Conservation (phyloP, 208 protist species). For the Trypanosoma lewisi region DNA sequence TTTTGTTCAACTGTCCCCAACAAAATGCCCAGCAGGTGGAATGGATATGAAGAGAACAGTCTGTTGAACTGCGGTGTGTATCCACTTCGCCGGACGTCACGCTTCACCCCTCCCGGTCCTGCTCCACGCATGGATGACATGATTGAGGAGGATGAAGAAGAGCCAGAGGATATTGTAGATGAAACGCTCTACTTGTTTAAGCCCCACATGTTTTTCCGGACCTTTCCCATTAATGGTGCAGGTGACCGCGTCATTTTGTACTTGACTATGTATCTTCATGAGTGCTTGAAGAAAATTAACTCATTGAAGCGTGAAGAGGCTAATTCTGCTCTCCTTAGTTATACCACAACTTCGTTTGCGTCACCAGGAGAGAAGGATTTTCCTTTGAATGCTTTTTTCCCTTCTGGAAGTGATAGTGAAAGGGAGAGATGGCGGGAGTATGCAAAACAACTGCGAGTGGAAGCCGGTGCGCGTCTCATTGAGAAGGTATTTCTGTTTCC, state of each 20-base stretch:
- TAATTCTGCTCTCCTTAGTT: conserved; percentile 3
- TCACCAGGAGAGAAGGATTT: conserved; percentile 32
- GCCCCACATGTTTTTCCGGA: conserved; percentile 90
- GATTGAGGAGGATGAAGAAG: conserved; percentile 36
- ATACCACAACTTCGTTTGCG: conserved; percentile 20
- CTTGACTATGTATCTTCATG: conserved; percentile 87
- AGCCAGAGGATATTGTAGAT: conserved; percentile 82
- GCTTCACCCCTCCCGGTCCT: conserved; percentile 15
- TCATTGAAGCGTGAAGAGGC: conserved; percentile 23
- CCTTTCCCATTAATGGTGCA: conserved; percentile 84
- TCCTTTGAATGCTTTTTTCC: conserved; percentile 25
- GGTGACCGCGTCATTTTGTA: conserved; percentile 90
- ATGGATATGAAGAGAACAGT: conserved; percentile 32
- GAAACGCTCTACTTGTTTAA: conserved; percentile 90
- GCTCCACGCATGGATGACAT: conserved; percentile 23
- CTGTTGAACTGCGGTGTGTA: conserved; percentile 36
- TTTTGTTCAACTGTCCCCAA: neutral
- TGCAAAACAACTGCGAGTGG: conserved; percentile 28
- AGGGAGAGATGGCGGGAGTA: conserved; percentile 28
- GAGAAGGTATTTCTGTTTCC: conserved; percentile 34
- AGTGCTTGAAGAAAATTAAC: conserved; percentile 57
- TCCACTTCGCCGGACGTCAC: conserved; percentile 22
- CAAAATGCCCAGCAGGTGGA: conserved; percentile 30
- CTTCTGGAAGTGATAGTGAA: conserved; percentile 9
- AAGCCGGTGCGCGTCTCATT: conserved; percentile 22